Base-by-base conservation (phyloP, 306 rosid genomes). In the Lathyrus tuberosus region DNA sequence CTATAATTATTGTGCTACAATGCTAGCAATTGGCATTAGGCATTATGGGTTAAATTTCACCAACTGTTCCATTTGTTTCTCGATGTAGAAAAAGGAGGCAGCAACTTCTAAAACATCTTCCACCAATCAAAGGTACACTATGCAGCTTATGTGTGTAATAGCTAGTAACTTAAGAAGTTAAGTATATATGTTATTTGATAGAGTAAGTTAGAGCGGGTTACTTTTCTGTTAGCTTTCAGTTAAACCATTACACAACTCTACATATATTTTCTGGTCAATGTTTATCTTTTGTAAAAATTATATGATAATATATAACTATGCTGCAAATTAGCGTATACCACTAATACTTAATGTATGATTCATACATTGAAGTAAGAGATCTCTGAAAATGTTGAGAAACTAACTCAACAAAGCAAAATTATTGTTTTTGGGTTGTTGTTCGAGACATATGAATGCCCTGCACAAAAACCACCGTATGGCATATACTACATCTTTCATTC, bases 1-100 rank as follows among this genome's bases (percentile, higher is more conserved):
- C 40, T 62, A 40, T 67, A 49, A n/a, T 46, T 62, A 42, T 24
- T 52, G 44, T 67, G 49, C 37, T 62, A n/a, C 64, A 30, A 14
- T 66, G 53, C 61, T 37, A 26, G 10, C 40, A 15, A 52, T 40
- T 47, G 26, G 33, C 57, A 66, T 6, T 60, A 65, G 20, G 57
- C 49, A 33, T 17, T 18, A 18, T 74, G 66, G 49, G 51, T 56
- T 75, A 46, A 75, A 61, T 71, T 48, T 67, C 70, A 49, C 76
- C 37, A 20, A 54, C 41, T 42, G 33, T 44, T 73, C 15, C 61
- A n/a, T 43, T 24, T 75, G 52, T 75, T 78, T 53, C 43, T 64
- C 31, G 47, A 2, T 81, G 86, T 80, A 94, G 98, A 87, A 83
- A 80, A 90, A 93, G 80, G 95, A 83, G 74, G 89, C 87, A 63